These are phyloP conservation scores for Diplodia scrobiculata DNA, from an alignment of 2,329 filamentous ascomycete genomes.

Conservation along the genomic window DNA sequence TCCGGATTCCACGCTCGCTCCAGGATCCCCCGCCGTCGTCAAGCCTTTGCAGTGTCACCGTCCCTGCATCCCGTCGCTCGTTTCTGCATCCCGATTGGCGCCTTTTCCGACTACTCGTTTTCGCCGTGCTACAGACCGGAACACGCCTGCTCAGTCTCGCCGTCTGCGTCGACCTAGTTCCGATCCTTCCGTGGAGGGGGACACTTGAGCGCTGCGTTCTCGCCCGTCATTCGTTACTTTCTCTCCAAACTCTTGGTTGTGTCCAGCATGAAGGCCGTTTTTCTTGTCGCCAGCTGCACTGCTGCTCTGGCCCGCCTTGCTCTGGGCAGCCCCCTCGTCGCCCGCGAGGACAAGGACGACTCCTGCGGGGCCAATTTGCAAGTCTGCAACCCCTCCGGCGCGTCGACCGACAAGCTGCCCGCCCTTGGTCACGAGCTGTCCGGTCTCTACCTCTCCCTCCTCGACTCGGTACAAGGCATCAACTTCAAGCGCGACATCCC, in stretches of 20 bases:
- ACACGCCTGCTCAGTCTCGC: not conserved
- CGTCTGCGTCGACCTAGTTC: not conserved
- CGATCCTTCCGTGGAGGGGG: not conserved
- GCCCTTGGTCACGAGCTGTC: constrained; percentile 41
- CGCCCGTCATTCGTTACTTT: constrained; percentile 15
- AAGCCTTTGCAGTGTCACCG: constrained; percentile 10
- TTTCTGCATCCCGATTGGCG: constrained; percentile 19
- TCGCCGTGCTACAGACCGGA: constrained; percentile 19
- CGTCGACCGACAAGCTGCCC: constrained; percentile 39
- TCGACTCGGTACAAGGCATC: constrained; percentile 43
- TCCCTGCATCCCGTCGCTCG: constrained; percentile 21
- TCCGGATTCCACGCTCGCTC: not conserved
- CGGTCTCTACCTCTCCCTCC: constrained; percentile 42
- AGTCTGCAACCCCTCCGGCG: constrained; percentile 42
- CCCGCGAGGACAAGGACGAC: not conserved
- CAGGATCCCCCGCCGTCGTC: not conserved
- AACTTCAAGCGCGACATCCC: constrained; percentile 36
- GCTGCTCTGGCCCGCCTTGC: constrained; percentile 4
- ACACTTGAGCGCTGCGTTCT: not conserved
- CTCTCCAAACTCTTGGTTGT: not conserved
- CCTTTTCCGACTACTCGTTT: not conserved
- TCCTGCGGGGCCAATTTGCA: constrained; percentile 37
- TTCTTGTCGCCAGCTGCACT: not conserved
- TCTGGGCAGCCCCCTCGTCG: not conserved
- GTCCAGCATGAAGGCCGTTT: constrained; percentile 9